These are phyloP conservation scores for Xerocomus amazonicus DNA, from an alignment of 1,284 basidiomycete species.

Conservation along the genomic window DNA sequence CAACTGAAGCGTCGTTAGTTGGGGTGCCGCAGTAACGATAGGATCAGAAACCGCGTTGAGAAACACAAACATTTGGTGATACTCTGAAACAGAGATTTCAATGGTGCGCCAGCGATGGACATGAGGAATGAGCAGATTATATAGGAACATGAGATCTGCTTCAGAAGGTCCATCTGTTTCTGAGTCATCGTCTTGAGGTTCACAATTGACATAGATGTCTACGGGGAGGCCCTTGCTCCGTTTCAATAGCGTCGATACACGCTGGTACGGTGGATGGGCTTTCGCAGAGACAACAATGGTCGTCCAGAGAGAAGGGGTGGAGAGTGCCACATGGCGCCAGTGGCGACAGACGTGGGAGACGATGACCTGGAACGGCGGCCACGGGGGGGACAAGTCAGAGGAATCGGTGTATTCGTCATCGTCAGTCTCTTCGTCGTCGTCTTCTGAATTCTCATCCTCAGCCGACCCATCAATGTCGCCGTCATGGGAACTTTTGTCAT, in stretches of 20 bases:
- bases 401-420: constrained; percentile 7
- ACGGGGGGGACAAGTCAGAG: not conserved
- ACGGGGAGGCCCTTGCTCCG: constrained; percentile 28
- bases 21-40: constrained; percentile 42
- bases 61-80: constrained; percentile 44
- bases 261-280: constrained; percentile 14
- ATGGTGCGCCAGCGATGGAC: constrained; percentile 50
- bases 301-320: constrained; percentile 32
- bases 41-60: constrained; percentile 39
- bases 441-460: not conserved
- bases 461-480: not conserved
- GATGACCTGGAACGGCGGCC: constrained; percentile 17
- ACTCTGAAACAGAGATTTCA: constrained; percentile 42
- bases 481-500: not conserved
- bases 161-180: constrained; percentile 3
- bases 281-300: constrained; percentile 12
- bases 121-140: constrained; percentile 50
- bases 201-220: constrained; percentile 20
- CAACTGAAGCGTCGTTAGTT: constrained; percentile 49
- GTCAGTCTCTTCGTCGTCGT: constrained; percentile 3
- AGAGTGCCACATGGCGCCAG: constrained; percentile 29
- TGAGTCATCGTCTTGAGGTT: constrained; percentile 1
- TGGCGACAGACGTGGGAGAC: constrained; percentile 27
- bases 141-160: constrained; percentile 38
- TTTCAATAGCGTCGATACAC: constrained; percentile 11